Base-by-base conservation (phyloP, 495 filamentous ascomycete species). In the Hypoxylon lenormandii region DNA sequence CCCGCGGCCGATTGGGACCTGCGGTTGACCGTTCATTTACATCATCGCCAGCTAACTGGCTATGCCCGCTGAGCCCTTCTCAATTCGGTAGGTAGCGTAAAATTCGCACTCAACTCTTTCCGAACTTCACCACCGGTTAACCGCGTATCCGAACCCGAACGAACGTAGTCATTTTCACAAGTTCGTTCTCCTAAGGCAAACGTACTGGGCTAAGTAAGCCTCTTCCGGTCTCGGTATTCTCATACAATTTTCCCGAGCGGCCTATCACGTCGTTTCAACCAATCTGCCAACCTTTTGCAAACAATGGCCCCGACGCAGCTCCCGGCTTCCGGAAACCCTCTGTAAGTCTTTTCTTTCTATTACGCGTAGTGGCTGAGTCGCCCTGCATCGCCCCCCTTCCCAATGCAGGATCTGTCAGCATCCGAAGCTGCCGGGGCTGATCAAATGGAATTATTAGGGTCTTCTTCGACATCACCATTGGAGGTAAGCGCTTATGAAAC, bases 391-490 rank as follows among this genome's bases (percentile, higher is more conserved):
- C 30, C 30, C 30, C 30, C 30, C 23, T 26, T 5, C 23, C 30
- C 6, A 3, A 19, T 33, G 53, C 42, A 54, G 43, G 4, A 21
- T 10, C 45, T 69, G 36, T 45, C 50, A 54, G 54, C 50, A 33
- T 60, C 38, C 51, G 43, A 23, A 12, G 19, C 63, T 56, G 23
- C 60, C 38, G 30, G 30, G 50, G 22, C 64, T 72, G 36, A 70
- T 50, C 16, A 28, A 10, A 18, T 49, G 53, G 21, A 26, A 54
- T 15, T 15, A 12, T 50, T 64, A 87, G 84, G 33, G 92, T 96
- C 49, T 98, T 98, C 79, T 97, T 98, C 75, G 95, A 98, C 80
- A 86, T 98, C 52, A 88, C 93, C 5, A 82, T 98, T 28, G 93
- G 92, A 79, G 93, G 94, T 96, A 84, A 78, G 86, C 46, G 18